Percentiles rank a stretch among this genome's conserved stretches.
Evolutionary conservation across 768 basidiomycete genomes (phyloP).

Genomic region (Trametes cubensis): DNA sequence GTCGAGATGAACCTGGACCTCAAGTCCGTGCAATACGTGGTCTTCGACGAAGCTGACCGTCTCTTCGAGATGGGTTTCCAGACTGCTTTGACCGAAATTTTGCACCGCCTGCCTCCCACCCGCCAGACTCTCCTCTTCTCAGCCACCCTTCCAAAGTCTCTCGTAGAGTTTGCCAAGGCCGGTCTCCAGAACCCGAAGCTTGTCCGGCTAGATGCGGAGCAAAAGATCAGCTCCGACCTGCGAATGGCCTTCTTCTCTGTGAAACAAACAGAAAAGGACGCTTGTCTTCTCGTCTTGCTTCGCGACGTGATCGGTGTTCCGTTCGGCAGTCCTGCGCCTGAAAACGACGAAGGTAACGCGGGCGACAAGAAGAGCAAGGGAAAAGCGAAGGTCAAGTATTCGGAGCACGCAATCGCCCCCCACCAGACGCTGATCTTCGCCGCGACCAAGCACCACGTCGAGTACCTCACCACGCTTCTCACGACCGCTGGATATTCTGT

Average conservation of each 20-base stretch:
- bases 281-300: slow-evolving; percentile 79
- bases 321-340: slow-evolving; percentile 42
- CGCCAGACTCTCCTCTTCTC: slow-evolving; percentile 96
- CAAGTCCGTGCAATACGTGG: slow-evolving; percentile 82
- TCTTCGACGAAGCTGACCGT: slow-evolving; percentile 98
- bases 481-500: slow-evolving; percentile 82
- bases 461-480: slow-evolving; percentile 83
- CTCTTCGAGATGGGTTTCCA: slow-evolving; percentile 99
- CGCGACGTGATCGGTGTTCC: slow-evolving; percentile 89
- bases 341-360: slow-evolving; percentile 32
- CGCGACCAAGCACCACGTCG: slow-evolving; percentile 98
- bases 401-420: slow-evolving; percentile 57
- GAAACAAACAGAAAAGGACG: slow-evolving; percentile 93
- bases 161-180: slow-evolving; percentile 98
- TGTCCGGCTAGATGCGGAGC: slow-evolving; percentile 93
- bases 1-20: slow-evolving; percentile 97
- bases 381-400: slow-evolving; percentile 51
- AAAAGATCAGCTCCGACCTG: slow-evolving; percentile 92
- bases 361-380: slow-evolving; percentile 48
- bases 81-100: slow-evolving; percentile 86
- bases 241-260: slow-evolving; percentile 94
- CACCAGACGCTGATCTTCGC: slow-evolving; percentile 95
- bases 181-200: slow-evolving; percentile 93
- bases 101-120: slow-evolving; percentile 81
- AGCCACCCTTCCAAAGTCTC: slow-evolving; percentile 91